Conservation (phyloP, 495 filamentous ascomycete species). For the Xylaria telfairii region DNA sequence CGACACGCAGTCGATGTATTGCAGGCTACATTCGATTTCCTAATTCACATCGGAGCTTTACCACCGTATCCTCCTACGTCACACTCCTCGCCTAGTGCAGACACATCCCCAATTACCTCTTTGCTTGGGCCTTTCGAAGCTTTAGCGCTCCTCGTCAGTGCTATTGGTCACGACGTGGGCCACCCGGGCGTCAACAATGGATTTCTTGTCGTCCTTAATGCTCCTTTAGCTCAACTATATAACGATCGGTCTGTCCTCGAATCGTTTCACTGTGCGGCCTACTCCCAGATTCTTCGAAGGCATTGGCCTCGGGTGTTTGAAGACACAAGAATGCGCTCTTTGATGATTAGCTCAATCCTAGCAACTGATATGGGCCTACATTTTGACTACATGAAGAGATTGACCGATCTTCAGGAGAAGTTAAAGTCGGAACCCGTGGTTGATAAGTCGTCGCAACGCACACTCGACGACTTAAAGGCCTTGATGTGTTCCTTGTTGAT, state of each 20-base stretch:
- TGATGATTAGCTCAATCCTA: slow-evolving; percentile 94
- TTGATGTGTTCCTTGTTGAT: slow-evolving; percentile 87
- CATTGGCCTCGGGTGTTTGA: slow-evolving; percentile 87
- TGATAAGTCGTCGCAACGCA: slow-evolving; percentile 75
- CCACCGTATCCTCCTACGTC: slow-evolving; percentile 63
- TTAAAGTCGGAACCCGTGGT: slow-evolving; percentile 65
- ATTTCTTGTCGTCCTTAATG: slow-evolving; percentile 89
- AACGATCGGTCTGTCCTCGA: slow-evolving; percentile 97
- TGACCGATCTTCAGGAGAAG: slow-evolving; percentile 78
- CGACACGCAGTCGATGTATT: slow-evolving; percentile 95
- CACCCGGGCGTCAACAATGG: slow-evolving; percentile 98
- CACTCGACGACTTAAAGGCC: slow-evolving; percentile 72
- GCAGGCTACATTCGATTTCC: slow-evolving; percentile 90
- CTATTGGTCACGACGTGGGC: slow-evolving; percentile 96
- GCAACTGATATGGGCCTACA: slow-evolving; percentile 98
- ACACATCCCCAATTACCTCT: slow-evolving; percentile 69
- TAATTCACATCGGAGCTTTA: slow-evolving; percentile 80
- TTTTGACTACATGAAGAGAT: slow-evolving; percentile 90
- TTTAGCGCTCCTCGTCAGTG: slow-evolving; percentile 86
- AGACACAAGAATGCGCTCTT: slow-evolving; percentile 75
- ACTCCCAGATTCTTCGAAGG: slow-evolving; percentile 91
- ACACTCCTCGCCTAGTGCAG: background rate
- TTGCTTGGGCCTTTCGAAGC: slow-evolving; percentile 85
- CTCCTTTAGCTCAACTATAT: slow-evolving; percentile 95
- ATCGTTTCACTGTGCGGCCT: slow-evolving; percentile 97